phyloP scores from a whole-genome alignment of 805 yeast species.

The Cyberlindnera nakhonratchasimensis region DNA sequence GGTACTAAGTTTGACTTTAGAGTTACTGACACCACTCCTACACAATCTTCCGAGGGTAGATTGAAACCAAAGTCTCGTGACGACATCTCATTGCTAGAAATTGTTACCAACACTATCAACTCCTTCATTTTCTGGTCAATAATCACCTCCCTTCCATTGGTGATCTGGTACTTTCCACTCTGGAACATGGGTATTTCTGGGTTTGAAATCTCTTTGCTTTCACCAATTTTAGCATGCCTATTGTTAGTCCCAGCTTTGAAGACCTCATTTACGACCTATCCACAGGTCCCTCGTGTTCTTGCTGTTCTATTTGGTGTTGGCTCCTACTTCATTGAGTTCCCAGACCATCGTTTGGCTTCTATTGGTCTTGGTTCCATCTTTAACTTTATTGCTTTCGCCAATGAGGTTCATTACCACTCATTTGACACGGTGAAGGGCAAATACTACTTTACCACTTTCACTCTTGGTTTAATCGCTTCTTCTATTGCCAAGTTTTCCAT shows the following conservation, averaged over 20 bases:
- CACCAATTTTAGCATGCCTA: constrained; percentile 56
- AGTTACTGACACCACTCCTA: constrained; percentile 15
- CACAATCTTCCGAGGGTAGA: constrained; percentile 3
- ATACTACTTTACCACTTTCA: constrained; percentile 47
- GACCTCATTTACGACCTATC: constrained; percentile 37
- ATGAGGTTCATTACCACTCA: constrained; percentile 29
- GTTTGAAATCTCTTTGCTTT: constrained; percentile 69
- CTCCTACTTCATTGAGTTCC: constrained; percentile 63
- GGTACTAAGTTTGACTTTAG: constrained; percentile 21
- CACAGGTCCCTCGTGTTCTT: constrained; percentile 51
- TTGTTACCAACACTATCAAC: constrained; percentile 50
- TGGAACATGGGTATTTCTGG: constrained; percentile 99
- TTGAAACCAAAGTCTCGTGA: constrained; percentile 25
- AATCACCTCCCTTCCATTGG: constrained; percentile 72
- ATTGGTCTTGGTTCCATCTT: constrained; percentile 66
- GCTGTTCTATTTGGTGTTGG: constrained; percentile 70
- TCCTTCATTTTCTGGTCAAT: constrained; percentile 84
- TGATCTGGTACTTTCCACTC: constrained; percentile 95
- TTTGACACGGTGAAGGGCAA: constrained; percentile 22
- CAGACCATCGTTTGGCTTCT: constrained; percentile 63
- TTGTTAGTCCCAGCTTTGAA: constrained; percentile 45
- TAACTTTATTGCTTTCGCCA: constrained; percentile 53
- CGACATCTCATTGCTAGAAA: constrained; percentile 32
- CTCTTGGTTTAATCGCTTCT: constrained; percentile 70
- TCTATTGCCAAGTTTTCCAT: constrained; percentile 71